Evolutionary conservation across 768 basidiomycete genomes (phyloP), one percentile per base, ranked within the genome.

Genomic region (Calocybe gangraenosa): DNA sequence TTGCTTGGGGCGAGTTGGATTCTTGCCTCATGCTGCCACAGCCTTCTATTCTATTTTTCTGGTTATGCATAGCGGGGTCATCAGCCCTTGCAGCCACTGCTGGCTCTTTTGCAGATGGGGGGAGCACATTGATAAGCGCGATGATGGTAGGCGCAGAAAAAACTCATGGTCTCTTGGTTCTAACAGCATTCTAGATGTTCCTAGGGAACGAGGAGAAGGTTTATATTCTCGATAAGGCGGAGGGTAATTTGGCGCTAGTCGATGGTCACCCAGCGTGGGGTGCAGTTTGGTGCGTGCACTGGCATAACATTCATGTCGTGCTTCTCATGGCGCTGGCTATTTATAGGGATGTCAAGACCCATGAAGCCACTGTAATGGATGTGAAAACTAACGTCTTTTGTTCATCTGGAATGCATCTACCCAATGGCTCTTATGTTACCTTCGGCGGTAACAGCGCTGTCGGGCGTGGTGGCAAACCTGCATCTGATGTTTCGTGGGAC

Each of bases 191-290:
- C 6, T 58, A 86, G 87, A 80, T 87, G 78, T 90, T 92, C 62
- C 66, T 92, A 40, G 90, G 87, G 22, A 87, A 84, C 51, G 68
- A 75, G 5, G 69, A 89, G 53, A 89, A 82, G 60, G 85, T 94
- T 23, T 94, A 93, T 65, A 86, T 93, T 15, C 67, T 93, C 14
- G 92, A 96, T 70, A 96, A 96, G 68, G 80, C 83, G 1, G 89
- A 92, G 59, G 79, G 78, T 23, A 92, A 93, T 59, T 71, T 73
- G 2, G 76, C 76, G 2, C 65, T 73, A 53, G 73, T 92, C 49
- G 70, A 75, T 48, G 79, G 78, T 1, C 88, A 89, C 64, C 73
- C 89, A 9, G 84, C 84, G 1, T 87, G 84, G 79, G 88, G 79
- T 17, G 61, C 84, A 0, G 79, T 82, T 14, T 90, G 82, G 82